Percentiles rank a stretch among this genome's conserved stretches.
These are phyloP conservation scores for Phytophthora pistaciae DNA, from an alignment of 352 stramenopile species.

Conservation along the genomic window DNA sequence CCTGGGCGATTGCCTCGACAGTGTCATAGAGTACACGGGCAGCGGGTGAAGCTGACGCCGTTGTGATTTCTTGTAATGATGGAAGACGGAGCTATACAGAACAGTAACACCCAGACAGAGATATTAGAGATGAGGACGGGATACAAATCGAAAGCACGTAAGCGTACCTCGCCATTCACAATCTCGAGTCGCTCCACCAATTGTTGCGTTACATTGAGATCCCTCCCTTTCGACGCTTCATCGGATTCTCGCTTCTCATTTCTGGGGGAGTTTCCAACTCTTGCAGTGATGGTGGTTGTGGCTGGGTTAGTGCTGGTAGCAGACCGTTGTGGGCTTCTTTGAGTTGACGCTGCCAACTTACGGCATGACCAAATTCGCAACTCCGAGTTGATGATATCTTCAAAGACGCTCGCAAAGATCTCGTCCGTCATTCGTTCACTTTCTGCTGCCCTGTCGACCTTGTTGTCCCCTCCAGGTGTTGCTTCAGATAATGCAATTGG, in stretches of 20 bases:
- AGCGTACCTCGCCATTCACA: constrained; percentile 25
- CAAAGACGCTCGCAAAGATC: constrained; percentile 22
- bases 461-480: neutral
- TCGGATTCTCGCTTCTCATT: neutral
- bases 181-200: constrained; percentile 28
- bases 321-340: neutral
- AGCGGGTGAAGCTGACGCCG: neutral
- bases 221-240: constrained; percentile 1
- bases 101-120: neutral
- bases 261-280: neutral
- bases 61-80: constrained; percentile 3
- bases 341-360: neutral
- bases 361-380: constrained; percentile 26
- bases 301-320: neutral
- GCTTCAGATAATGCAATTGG: neutral
- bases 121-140: neutral
- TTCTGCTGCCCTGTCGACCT: neutral
- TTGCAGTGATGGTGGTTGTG: neutral
- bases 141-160: neutral
- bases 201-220: constrained; percentile 2
- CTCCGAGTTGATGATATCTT: constrained; percentile 25
- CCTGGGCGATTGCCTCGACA: constrained; percentile 24
- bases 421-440: constrained; percentile 22
- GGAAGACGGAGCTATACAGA: constrained; percentile 31
- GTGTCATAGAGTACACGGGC: constrained; percentile 33